Evolutionary conservation across 768 basidiomycete genomes (phyloP), one percentile per base, ranked within the genome.

Genomic region (Pleurotus citrinopileatus): DNA sequence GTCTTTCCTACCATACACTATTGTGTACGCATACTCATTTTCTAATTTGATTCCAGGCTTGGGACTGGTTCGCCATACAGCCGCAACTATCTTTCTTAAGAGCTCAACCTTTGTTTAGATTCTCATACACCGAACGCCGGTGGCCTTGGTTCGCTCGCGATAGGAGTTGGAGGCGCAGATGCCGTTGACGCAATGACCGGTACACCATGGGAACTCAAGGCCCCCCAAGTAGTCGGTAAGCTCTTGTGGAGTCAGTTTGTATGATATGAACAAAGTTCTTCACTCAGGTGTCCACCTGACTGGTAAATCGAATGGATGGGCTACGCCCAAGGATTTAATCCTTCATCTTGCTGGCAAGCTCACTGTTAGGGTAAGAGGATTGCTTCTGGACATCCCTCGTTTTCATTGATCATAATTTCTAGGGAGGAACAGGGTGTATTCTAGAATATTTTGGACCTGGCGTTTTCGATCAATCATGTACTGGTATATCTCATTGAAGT

Each of bases 51-150:
- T 50, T 42, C 28, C 58, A 91, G 89, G 90, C 71, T 93, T 34
- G 91, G 91, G 52, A 93, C 91, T 62, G 90, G 89, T 89, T 61
- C 58, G 61, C 47, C 7, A n/a, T 22, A 52, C 28, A 10, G 22
- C 23, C 29, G 7, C 42, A 19, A 17, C 27, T 27, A 15, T 34
- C 13, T 25, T 17, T 3, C 2, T 25, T 1, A 20, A 25, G 28
- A 40, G 59, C 56, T 26, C 55, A 45, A 23, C 57, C 23, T 17
- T 28, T 7, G 52, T 54, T 58, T 68, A 84, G 96, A 98, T 69
- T 95, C 92, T 20, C 97, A 99, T 69, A 98, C 97, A 1, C 97
- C 97, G 1, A 98, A 99, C 67, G 97, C 97, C 48, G 94, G 96
- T 53, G 97, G 97, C 25, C 82, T 99, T 48, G 96, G 97, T 9